Base-by-base conservation (phyloP, 2,329 filamentous ascomycete genomes). In the Plenodomus tracheiphilus region DNA sequence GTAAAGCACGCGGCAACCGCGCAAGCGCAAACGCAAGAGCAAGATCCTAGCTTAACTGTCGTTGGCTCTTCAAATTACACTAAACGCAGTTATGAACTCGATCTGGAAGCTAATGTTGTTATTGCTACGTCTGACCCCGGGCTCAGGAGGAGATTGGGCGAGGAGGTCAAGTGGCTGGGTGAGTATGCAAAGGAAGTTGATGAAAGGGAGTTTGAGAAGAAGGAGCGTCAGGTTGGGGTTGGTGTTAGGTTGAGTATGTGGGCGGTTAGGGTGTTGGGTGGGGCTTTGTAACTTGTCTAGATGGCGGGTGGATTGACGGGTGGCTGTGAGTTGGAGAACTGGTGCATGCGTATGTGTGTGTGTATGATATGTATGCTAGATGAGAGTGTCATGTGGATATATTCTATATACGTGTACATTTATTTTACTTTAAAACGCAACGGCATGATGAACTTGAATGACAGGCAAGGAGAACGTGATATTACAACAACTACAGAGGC, bases 31-130 rank as follows among this genome's bases (percentile, higher is more conserved):
- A 6, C 22, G 6, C 22, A 6, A 25, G 22, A 25, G 22, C 71
- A 78, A 30, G 76, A 85, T 34, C 91, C 91, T 0, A 86, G 87
- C 40, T 79, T 97, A 46, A 95, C 86, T 25, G 79, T 97, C 16
- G 83, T 99, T 1, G 94, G 94, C 1, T 95, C 89, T 68, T 94
- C 88, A 9, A 99, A 99, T 69, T 99, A 97, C 73, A 99, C 94
- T 0, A 92, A 94, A 71, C 81, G 94, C 39, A 95, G 90, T 66
- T 97, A 99, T 73, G 87, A 87, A 35, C 82, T 97, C 36, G 94
- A 99, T 72, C 80, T 99, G 2, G 94, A 99, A 70, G 89, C 88
- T 0, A 94, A 95, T 28, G 89, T 89, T 1, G 73, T 97, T 49
- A 87, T 99, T 21, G 84, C 97, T 4, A 99, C 94, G 1, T 79